These are phyloP conservation scores for Liquidambar formosana DNA, from an alignment of 164 flowering plant genomes.

Conservation along the genomic window DNA sequence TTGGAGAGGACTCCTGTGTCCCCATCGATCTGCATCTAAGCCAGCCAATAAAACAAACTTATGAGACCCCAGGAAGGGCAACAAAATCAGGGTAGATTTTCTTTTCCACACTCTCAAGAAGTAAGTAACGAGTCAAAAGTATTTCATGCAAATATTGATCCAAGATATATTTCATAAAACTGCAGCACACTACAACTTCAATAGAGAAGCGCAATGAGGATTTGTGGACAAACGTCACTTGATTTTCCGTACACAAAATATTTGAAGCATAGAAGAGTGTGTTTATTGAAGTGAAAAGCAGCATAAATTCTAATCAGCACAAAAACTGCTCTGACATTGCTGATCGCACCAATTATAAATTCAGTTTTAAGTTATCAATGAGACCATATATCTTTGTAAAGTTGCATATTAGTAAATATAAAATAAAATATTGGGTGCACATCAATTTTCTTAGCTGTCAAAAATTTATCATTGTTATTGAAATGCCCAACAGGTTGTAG, in stretches of 20 bases:
- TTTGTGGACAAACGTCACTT: too few relatives aligned
- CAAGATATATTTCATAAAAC: not conserved
- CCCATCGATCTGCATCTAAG: conserved; percentile 25
- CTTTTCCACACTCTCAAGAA: not conserved
- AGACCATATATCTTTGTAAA: not conserved
- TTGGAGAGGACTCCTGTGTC: conserved; percentile 11
- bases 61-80: conserved; percentile 5
- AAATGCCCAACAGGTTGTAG: not conserved
- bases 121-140: not conserved
- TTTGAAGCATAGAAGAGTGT: not conserved
- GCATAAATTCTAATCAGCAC: not conserved
- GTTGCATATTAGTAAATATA: not conserved
- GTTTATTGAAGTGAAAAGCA: not conserved
- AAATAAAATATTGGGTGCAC: not conserved
- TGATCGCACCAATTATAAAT: not conserved
- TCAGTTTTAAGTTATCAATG: not conserved
- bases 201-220: not conserved
- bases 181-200: not conserved
- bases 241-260: not conserved
- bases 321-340: not conserved
- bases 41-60: conserved; percentile 21
- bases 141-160: not conserved
- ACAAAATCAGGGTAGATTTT: conserved; percentile 13
- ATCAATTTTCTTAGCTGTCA: not conserved
- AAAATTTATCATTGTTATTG: not conserved